Evolutionary conservation across 2,329 filamentous ascomycete species (phyloP).

Genomic region (Huntiella abstrusa): DNA sequence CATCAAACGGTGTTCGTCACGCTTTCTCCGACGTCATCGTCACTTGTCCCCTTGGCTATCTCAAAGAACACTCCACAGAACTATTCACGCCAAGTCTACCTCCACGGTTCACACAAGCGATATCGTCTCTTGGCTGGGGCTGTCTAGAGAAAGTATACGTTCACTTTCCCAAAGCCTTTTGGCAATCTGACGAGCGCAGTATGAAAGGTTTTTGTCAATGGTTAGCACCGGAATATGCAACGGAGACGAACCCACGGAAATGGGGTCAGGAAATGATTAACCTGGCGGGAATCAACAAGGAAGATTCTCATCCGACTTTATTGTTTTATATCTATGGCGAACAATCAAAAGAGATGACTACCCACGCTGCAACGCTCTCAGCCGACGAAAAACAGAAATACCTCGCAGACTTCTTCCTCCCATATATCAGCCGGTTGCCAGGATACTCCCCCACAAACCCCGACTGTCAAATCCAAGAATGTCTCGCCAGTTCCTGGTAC

Average conservation of each 20-base stretch:
- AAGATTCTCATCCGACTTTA: conserved; percentile 54
- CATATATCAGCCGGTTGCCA: conserved; percentile 61
- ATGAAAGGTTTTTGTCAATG: conserved; percentile 56
- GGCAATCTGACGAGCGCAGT: conserved; percentile 26
- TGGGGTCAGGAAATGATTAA: conserved; percentile 69
- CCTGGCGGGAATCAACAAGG: conserved; percentile 42
- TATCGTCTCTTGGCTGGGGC: conserved; percentile 48
- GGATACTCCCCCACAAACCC: conserved; percentile 36
- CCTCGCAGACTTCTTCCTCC: conserved; percentile 49
- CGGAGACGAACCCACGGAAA: conserved; percentile 36
- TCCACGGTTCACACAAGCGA: conserved; percentile 35
- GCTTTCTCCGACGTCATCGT: conserved; percentile 51
- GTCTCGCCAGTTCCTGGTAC: conserved; percentile 60
- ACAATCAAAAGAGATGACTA: conserved; percentile 36
- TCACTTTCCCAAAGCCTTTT: conserved; percentile 59
- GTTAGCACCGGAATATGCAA: conserved; percentile 49
- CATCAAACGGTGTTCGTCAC: conserved; percentile 14
- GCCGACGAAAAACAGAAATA: conserved; percentile 31
- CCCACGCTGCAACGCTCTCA: conserved; percentile 23
- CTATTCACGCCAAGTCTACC: conserved; percentile 44
- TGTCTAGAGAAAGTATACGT: conserved; percentile 53
- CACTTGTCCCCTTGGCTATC: conserved; percentile 49
- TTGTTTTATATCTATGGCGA: conserved; percentile 65
- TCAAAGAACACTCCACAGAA: conserved; percentile 34
- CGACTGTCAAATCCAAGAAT: conserved; percentile 41